Evolutionary conservation across 2,329 filamentous ascomycete species (phyloP).

Genomic region (Botrytis medusae): DNA sequence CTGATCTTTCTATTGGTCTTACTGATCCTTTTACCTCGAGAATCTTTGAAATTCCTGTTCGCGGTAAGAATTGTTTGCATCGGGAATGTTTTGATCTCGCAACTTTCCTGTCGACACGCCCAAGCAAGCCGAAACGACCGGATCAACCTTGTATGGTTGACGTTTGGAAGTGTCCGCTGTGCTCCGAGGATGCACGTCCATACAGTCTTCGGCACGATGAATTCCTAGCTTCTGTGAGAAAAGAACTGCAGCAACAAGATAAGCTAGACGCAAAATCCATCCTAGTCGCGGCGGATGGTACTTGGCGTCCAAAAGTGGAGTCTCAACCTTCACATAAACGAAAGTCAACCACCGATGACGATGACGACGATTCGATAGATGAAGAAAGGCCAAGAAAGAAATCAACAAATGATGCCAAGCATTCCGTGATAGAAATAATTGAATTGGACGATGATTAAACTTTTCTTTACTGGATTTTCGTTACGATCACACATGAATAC

Average conservation of each 20-base stretch:
- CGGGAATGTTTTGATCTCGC: conserved; percentile 88
- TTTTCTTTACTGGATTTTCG: neutral
- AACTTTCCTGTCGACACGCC: conserved; percentile 71
- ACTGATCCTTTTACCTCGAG: conserved; percentile 64
- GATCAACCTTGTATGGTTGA: conserved; percentile 60
- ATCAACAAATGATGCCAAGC: conserved; percentile 18
- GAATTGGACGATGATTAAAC: conserved; percentile 35
- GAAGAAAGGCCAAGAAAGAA: conserved; percentile 21
- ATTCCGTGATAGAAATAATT: conserved; percentile 31
- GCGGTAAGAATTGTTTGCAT: conserved; percentile 69
- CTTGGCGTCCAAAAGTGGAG: conserved; percentile 57
- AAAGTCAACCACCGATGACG: conserved; percentile 11
- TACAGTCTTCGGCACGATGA: conserved; percentile 68
- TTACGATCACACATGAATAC: neutral
- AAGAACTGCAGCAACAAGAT: conserved; percentile 50
- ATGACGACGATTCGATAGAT: conserved; percentile 21
- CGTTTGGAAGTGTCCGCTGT: conserved; percentile 86
- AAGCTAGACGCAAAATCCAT: conserved; percentile 59
- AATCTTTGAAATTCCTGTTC: conserved; percentile 70
- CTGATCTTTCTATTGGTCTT: conserved; percentile 61
- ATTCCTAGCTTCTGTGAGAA: conserved; percentile 66
- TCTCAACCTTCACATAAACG: conserved; percentile 24
- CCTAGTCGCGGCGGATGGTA: conserved; percentile 61
- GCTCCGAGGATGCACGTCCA: conserved; percentile 74
- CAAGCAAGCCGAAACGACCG: conserved; percentile 46